These are phyloP conservation scores for Mortierella sp. DNA, from an alignment of 371 early-diverging fungal species.

Conservation along the genomic window DNA sequence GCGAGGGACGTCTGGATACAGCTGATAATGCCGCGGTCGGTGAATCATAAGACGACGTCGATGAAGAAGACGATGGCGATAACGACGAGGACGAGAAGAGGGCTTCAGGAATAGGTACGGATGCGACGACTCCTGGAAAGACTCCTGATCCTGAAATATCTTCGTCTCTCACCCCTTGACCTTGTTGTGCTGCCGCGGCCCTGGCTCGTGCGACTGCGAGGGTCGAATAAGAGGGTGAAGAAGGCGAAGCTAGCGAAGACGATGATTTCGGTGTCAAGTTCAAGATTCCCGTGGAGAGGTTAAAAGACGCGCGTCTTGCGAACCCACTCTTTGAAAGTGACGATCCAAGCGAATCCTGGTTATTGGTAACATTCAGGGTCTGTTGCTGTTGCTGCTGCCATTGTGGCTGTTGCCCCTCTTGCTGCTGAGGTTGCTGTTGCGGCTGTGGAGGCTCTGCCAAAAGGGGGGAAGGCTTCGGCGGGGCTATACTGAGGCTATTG, in stretches of 20 bases:
- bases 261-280: constrained; percentile 24
- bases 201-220: constrained; percentile 51
- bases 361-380: background rate
- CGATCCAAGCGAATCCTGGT: constrained; percentile 25
- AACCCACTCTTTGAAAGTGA: constrained; percentile 1
- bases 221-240: constrained; percentile 50
- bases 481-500: constrained; percentile 32
- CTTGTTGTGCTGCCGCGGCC: constrained; percentile 32
- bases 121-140: constrained; percentile 31
- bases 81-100: background rate
- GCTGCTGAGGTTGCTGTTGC: constrained; percentile 8
- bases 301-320: constrained; percentile 27
- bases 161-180: constrained; percentile 12
- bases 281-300: constrained; percentile 32
- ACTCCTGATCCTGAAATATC: constrained; percentile 31
- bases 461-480: constrained; percentile 16
- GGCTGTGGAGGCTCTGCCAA: constrained; percentile 9
- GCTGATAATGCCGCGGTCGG: constrained; percentile 1
- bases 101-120: constrained; percentile 1
- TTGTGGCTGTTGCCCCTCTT: too few species aligned
- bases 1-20: constrained; percentile 7
- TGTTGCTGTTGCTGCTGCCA: constrained; percentile 5
- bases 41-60: background rate
- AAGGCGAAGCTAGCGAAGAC: constrained; percentile 39
- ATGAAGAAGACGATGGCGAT: background rate